Percentiles rank a stretch among this genome's conserved stretches.
These are phyloP conservation scores for Penicillium parvum DNA, from an alignment of 495 filamentous ascomycete species.

Conservation along the genomic window DNA sequence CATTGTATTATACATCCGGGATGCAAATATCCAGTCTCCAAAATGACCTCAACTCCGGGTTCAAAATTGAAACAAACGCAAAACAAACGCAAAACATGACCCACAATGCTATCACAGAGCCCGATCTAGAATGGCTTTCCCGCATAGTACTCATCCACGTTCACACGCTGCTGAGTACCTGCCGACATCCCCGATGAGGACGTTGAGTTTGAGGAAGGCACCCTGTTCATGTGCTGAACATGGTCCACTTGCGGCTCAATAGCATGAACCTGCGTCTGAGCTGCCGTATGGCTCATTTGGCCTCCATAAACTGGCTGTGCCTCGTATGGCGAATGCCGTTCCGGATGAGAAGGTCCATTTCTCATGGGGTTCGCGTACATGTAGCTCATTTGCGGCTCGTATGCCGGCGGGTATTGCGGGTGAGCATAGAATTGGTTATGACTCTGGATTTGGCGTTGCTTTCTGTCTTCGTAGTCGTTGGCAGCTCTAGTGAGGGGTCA, in stretches of 20 bases:
- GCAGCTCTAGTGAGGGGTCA: conserved; percentile 1
- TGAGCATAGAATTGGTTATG: not conserved
- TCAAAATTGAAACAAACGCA: no score
- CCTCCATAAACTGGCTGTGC: not conserved
- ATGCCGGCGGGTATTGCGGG: not conserved
- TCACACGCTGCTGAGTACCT: no score
- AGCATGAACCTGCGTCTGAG: not conserved
- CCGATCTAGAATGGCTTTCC: no score
- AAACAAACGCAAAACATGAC: no score
- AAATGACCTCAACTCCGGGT: no score
- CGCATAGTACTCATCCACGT: no score
- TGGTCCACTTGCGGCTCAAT: not conserved
- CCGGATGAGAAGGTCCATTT: not conserved
- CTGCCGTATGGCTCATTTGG: not conserved
- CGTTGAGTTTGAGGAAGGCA: not conserved
- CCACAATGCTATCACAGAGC: no score
- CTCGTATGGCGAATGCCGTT: not conserved
- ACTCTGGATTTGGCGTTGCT: conserved; percentile 2
- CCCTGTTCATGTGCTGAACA: not conserved
- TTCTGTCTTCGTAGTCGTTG: conserved; percentile 11
- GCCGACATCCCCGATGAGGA: not conserved
- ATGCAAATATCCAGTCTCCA: no score
- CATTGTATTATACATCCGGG: no score
- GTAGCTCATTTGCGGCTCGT: not conserved
- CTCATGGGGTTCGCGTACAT: not conserved